Conservation (phyloP, 1,139 yeast genomes). For the Pichia cactophila region DNA sequence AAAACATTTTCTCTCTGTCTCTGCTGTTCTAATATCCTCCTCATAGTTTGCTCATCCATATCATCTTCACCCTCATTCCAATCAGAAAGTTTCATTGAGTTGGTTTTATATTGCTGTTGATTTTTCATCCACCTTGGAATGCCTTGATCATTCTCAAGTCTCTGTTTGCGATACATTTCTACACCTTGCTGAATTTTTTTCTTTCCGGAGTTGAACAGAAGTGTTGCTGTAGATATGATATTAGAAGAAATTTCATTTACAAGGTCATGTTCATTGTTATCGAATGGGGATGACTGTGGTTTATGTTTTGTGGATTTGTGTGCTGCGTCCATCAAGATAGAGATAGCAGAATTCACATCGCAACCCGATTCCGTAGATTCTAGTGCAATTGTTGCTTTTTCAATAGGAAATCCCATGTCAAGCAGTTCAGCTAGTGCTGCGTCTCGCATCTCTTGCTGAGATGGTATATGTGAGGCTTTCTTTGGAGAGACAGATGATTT, state of each 20-base stretch:
- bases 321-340: conserved; percentile 55
- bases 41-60: conserved; percentile 38
- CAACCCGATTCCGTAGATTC: conserved; percentile 44
- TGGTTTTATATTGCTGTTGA: conserved; percentile 41
- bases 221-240: conserved; percentile 56
- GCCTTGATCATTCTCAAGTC: conserved; percentile 32
- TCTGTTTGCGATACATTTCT: conserved; percentile 46
- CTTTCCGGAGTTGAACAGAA: conserved; percentile 52
- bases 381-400: conserved; percentile 56
- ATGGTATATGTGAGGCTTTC: not conserved
- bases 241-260: conserved; percentile 59
- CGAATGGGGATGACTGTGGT: not conserved
- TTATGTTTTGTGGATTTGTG: conserved; percentile 32
- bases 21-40: conserved; percentile 35
- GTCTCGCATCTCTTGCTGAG: conserved; percentile 30
- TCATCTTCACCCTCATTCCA: conserved; percentile 25
- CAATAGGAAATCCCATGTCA: conserved; percentile 72
- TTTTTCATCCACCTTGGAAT: conserved; percentile 78
- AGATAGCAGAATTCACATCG: conserved; percentile 61
- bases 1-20: conserved; percentile 27
- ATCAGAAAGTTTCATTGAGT: conserved; percentile 32
- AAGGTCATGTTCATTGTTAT: conserved; percentile 35
- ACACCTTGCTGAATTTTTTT: conserved; percentile 58
- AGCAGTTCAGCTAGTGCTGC: conserved; percentile 59
- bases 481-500: no score